These are phyloP conservation scores for Rosa hybrid DNA, from an alignment of 331 rosid species.

Conservation along the genomic window DNA sequence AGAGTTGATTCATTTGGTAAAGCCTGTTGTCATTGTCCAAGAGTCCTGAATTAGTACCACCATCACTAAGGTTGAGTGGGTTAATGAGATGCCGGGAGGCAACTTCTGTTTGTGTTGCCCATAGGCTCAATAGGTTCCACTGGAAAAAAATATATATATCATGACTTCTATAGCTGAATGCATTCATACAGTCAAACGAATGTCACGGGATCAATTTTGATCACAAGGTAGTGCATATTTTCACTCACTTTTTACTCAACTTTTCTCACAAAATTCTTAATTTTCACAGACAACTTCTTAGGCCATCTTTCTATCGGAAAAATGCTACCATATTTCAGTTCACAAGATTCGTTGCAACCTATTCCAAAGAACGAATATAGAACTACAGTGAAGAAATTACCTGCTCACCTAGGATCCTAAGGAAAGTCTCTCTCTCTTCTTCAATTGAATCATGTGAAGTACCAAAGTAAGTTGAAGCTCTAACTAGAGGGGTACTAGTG, in stretches of 20 bases:
- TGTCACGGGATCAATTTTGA: neutral
- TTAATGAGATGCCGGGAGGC: neutral
- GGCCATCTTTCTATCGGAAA: conserved; percentile 1
- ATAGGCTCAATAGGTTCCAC: neutral
- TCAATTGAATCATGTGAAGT: conserved; percentile 57
- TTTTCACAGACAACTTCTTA: neutral
- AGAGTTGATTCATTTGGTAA: neutral
- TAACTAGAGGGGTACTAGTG: conserved; percentile 48
- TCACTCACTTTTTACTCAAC: neutral
- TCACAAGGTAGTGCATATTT: neutral
- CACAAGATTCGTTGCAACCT: conserved; percentile 17
- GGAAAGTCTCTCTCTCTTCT: conserved; percentile 63
- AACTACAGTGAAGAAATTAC: conserved; percentile 48
- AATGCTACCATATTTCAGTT: conserved; percentile 1
- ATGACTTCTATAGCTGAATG: neutral
- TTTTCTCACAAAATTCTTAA: neutral
- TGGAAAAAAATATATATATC: neutral
- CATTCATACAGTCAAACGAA: neutral
- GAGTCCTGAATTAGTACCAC: neutral
- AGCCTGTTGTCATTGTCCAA: neutral
- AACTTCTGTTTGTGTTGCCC: neutral
- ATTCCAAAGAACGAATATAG: conserved; percentile 19
- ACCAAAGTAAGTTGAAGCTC: conserved; percentile 63
- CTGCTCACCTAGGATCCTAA: conserved; percentile 65
- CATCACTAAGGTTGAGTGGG: neutral